A percentile compares a stretch with the other conserved stretches of the same genome.
Conservation (phyloP, 2,329 filamentous ascomycete species). For the Leptographium radiaticola region DNA sequence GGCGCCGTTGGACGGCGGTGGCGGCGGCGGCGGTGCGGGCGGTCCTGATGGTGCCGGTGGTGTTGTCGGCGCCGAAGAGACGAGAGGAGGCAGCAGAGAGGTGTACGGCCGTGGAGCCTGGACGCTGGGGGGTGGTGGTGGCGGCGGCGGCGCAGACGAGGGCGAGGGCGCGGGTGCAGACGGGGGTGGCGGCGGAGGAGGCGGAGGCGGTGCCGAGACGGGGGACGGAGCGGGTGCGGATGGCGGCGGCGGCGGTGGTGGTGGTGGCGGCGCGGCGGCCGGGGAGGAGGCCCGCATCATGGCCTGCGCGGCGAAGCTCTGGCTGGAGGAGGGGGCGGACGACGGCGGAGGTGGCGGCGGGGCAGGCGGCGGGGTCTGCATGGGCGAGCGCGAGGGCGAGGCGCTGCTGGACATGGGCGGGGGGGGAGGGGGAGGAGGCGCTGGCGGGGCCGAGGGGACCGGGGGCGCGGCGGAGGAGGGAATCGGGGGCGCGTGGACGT, state of each 20-base stretch:
- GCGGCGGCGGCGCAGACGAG: background rate
- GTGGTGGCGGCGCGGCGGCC: conserved; percentile 19
- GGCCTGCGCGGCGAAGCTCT: conserved; percentile 26
- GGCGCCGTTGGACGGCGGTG: conserved; percentile 21
- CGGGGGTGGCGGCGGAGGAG: conserved; percentile 19
- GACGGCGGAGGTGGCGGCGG: conserved; percentile 22
- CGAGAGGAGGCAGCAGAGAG: conserved; percentile 3
- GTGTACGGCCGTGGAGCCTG: conserved; percentile 20
- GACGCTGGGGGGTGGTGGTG: conserved; percentile 20
- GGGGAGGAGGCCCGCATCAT: conserved; percentile 22
- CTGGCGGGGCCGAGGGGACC: conserved; percentile 23
- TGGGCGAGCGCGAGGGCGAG: conserved; percentile 16
- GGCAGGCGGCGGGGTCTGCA: conserved; percentile 18
- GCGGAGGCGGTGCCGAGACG: conserved; percentile 2
- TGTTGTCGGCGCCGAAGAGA: conserved; percentile 6
- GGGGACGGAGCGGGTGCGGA: conserved; percentile 20
- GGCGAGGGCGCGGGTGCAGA: conserved; percentile 5
- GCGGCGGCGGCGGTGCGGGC: conserved; percentile 11
- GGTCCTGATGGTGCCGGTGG: conserved; percentile 17
- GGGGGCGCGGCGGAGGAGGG: conserved; percentile 26
- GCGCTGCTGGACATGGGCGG: conserved; percentile 21
- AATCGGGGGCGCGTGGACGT: conserved; percentile 16
- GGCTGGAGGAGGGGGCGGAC: conserved; percentile 18
- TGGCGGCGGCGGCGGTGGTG: conserved; percentile 21
- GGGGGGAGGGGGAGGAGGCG: conserved; percentile 22